phyloP scores from a whole-genome alignment of 306 rosid species.

The Neltuma alba region DNA sequence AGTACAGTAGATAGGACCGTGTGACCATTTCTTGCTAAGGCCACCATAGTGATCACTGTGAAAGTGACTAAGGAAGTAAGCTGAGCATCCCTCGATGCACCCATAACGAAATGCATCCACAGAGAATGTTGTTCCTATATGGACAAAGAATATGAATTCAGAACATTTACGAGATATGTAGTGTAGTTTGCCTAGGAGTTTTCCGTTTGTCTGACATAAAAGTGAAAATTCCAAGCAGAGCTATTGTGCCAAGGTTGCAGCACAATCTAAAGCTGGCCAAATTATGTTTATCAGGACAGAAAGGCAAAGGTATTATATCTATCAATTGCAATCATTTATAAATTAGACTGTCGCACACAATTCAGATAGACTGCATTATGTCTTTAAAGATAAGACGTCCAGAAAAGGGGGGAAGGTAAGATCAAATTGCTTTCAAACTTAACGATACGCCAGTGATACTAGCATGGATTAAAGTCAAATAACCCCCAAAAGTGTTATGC shows the following conservation, averaged over 20 bases:
- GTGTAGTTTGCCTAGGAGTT: not conserved
- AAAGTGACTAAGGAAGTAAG: slow-evolving; percentile 61
- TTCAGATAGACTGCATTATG: not conserved
- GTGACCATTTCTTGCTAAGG: slow-evolving; percentile 60
- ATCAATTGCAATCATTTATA: not conserved
- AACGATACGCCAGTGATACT: not conserved
- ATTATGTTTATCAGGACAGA: slow-evolving; percentile 2
- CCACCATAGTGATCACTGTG: slow-evolving; percentile 61
- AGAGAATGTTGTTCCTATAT: slow-evolving; percentile 52
- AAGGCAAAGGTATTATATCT: not conserved
- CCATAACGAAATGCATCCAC: slow-evolving; percentile 69
- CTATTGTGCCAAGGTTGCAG: slow-evolving; percentile 1
- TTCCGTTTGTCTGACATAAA: not conserved
- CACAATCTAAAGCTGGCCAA: slow-evolving; percentile 1
- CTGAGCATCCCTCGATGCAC: slow-evolving; percentile 48
- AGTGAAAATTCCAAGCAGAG: not conserved
- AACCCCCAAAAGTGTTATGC: not conserved
- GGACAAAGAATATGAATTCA: slow-evolving; percentile 23
- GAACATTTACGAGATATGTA: slow-evolving; percentile 6
- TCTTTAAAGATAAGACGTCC: not conserved
- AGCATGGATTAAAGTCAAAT: not conserved
- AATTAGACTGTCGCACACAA: not conserved
- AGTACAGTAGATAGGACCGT: slow-evolving; percentile 63
- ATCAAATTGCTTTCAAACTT: slow-evolving; percentile 11
- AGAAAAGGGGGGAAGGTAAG: not conserved